Conservation (phyloP, 371 early-diverging fungal genomes). For the Blastocladiella emersonii region DNA sequence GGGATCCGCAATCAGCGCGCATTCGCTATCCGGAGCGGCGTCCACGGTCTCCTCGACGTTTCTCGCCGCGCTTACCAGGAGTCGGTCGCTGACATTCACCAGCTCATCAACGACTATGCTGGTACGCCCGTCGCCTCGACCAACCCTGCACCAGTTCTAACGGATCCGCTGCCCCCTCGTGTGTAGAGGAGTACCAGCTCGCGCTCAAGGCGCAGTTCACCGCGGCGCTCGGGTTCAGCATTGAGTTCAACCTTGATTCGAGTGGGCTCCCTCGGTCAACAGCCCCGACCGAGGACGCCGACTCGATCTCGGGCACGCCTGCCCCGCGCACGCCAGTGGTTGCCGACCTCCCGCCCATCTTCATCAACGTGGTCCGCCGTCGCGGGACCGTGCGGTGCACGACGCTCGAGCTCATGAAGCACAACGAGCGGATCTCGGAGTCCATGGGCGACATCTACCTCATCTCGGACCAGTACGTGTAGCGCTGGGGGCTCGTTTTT, state of each 20-base stretch:
- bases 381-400: slow-evolving; percentile 50
- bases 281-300: slow-evolving; percentile 13
- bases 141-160: neutral
- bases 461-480: slow-evolving; percentile 54
- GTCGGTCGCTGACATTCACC: slow-evolving; percentile 65
- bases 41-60: slow-evolving; percentile 79
- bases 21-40: slow-evolving; percentile 64
- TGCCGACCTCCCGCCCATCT: slow-evolving; percentile 24
- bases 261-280: slow-evolving; percentile 24
- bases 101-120: slow-evolving; percentile 42
- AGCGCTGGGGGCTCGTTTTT: too few species aligned
- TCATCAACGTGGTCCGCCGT: slow-evolving; percentile 44
- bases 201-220: slow-evolving; percentile 52
- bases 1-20: slow-evolving; percentile 74
- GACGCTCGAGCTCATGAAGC: slow-evolving; percentile 60
- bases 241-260: too few species aligned
- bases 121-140: slow-evolving; percentile 19
- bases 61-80: slow-evolving; percentile 75
- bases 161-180: neutral
- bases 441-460: slow-evolving; percentile 63
- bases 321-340: too few species aligned
- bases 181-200: slow-evolving; percentile 33
- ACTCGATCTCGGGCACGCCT: slow-evolving; percentile 16
- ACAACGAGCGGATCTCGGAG: slow-evolving; percentile 61
- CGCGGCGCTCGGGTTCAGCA: slow-evolving; percentile 41